A percentile compares a stretch with the other conserved stretches of the same genome.
phyloP scores from a whole-genome alignment of 148 eudicot genomes.

The Vaccinium myrtillus region DNA sequence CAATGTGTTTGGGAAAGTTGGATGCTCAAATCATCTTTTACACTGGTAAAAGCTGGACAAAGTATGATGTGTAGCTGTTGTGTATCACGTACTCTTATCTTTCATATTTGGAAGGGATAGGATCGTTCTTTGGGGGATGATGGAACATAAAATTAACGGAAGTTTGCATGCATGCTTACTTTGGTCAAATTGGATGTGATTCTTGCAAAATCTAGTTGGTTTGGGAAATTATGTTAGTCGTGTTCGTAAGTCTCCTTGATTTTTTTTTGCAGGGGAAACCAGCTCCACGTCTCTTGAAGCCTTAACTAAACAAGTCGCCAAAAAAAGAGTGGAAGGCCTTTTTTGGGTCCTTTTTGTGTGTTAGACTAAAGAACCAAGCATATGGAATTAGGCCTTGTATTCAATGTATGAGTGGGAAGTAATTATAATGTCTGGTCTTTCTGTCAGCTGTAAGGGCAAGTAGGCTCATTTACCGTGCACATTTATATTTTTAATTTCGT shows the following conservation, averaged over 20 bases:
- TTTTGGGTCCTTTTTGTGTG: background rate
- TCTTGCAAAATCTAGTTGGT: background rate
- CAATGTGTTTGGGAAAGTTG: background rate
- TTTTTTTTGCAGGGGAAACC: conserved; percentile 58
- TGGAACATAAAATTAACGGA: background rate
- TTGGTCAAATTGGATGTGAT: background rate
- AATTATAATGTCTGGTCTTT: background rate
- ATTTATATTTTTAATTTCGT: background rate
- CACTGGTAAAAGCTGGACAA: background rate
- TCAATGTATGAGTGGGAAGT: background rate
- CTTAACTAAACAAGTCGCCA: background rate
- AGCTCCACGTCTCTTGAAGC: conserved; percentile 72
- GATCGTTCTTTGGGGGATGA: background rate
- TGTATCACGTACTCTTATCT: background rate
- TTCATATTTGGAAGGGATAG: background rate
- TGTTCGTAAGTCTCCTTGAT: background rate
- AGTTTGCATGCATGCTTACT: background rate
- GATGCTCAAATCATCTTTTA: background rate
- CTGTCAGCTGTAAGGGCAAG: background rate
- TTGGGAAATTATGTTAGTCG: background rate
- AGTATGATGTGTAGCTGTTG: background rate
- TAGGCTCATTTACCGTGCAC: background rate
- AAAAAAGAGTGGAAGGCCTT: background rate
- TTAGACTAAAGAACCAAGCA: background rate
- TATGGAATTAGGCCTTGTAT: background rate